Evolutionary conservation across 2,329 filamentous ascomycete species (phyloP), one percentile per base, ranked within the genome.

Genomic region (Beauveria sp.): DNA sequence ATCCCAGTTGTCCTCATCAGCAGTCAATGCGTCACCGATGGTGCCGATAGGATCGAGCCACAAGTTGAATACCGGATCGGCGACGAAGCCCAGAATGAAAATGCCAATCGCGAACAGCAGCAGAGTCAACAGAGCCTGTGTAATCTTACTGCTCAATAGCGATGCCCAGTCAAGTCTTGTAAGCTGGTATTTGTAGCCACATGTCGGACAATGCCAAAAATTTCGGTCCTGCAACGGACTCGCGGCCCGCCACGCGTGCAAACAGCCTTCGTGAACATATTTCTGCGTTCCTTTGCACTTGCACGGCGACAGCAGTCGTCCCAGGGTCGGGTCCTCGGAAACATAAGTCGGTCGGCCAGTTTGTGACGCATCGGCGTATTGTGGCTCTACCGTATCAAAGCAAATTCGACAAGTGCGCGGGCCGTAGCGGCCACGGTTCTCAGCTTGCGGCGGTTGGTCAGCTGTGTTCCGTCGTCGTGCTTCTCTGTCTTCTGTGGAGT

Each of bases 221-320:
- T 93, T 91, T 62, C 89, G 83, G 38, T 78, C 81, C 69, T 74
- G 75, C 31, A 74, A 70, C 0, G 90, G 88, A 70, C 91, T 86
- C 49, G 90, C 83, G 65, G 88, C 82, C 67, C 95, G 85, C 91
- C 93, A 98, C 12, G 84, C 81, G 69, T 89, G 85, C 54, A 99
- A 80, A 71, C 95, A 99, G 34, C 87, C 89, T 74, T 97, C 91
- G 73, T 99, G 95, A 26, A 98, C 92, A 75, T 96, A 97, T 76
- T 90, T 90, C 68, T 93, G 90, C 45, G 90, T 91, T 58, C 95
- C 95, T 77, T 91, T 96, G 82, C 95, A 99, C 76, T 88, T 87
- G 80, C 95, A 99, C 42, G 95, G 95, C 60, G 89, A 89, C 68
- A 98, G 83, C 31, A 99, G 79, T 56, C 91, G 87, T 45, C 91